Evolutionary conservation across 164 flowering plant genomes (phyloP).

Genomic region (Echeveria elegans): DNA sequence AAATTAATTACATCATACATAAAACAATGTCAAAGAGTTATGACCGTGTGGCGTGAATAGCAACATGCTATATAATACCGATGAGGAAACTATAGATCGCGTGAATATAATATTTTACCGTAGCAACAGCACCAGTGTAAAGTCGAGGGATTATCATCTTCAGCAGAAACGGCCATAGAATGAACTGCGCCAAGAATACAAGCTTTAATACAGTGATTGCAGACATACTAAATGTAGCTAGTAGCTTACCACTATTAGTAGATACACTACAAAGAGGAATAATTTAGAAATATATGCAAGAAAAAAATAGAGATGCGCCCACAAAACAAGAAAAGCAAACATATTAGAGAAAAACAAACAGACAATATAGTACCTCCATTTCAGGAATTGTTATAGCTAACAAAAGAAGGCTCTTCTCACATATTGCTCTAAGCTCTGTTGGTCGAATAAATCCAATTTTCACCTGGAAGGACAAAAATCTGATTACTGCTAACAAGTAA

Average conservation of each 20-base stretch:
- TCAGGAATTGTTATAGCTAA: slow-evolving; percentile 91
- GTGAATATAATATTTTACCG: slow-evolving; percentile 31
- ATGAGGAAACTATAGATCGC: neutral
- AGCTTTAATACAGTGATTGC: neutral
- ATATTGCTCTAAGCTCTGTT: slow-evolving; percentile 50
- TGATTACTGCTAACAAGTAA: slow-evolving; percentile 1
- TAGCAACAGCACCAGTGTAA: slow-evolving; percentile 83
- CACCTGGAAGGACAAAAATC: slow-evolving; percentile 33
- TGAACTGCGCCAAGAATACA: slow-evolving; percentile 38
- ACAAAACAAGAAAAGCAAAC: neutral
- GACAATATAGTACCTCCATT: slow-evolving; percentile 75
- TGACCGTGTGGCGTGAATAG: neutral
- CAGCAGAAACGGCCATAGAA: slow-evolving; percentile 92
- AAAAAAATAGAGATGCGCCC: neutral
- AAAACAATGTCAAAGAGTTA: neutral
- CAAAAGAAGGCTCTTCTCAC: slow-evolving; percentile 88
- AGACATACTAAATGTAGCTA: neutral
- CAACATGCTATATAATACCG: neutral
- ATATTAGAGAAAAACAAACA: neutral
- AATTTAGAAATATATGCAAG: neutral
- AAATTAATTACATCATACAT: neutral
- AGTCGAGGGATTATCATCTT: slow-evolving; percentile 78
- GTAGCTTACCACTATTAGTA: neutral
- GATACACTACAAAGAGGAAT: neutral
- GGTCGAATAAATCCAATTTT: slow-evolving; percentile 43